Conservation (phyloP, 768 basidiomycete genomes). For the Tulasnella sp. region DNA sequence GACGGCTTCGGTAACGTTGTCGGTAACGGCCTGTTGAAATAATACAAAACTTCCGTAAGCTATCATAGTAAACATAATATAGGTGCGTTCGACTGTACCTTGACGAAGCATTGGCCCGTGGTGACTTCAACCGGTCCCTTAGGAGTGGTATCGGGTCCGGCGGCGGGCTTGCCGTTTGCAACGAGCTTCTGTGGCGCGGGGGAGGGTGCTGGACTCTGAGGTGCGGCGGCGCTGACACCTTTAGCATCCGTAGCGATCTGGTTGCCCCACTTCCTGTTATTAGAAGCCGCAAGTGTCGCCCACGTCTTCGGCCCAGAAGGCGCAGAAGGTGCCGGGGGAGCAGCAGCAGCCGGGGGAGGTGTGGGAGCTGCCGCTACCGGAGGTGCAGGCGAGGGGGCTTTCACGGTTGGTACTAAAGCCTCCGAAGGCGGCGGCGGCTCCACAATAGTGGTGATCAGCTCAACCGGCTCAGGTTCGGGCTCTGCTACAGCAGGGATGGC, state of each 20-base stretch:
- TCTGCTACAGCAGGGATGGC: slow-evolving; percentile 15
- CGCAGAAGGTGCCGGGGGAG: slow-evolving; percentile 29
- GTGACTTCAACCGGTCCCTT: slow-evolving; percentile 31
- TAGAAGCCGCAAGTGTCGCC: slow-evolving; percentile 83
- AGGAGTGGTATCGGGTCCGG: slow-evolving; percentile 24
- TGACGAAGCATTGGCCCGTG: slow-evolving; percentile 83
- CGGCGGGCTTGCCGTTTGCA: background rate
- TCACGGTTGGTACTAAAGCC: slow-evolving; percentile 20
- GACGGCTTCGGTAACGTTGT: slow-evolving; percentile 42
- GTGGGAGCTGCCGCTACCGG: slow-evolving; percentile 30
- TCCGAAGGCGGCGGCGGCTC: slow-evolving; percentile 26
- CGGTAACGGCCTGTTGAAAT: slow-evolving; percentile 52
- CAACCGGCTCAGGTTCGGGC: slow-evolving; percentile 23
- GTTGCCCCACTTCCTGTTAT: slow-evolving; percentile 73
- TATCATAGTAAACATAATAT: background rate
- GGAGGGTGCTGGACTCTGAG: slow-evolving; percentile 26
- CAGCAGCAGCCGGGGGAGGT: slow-evolving; percentile 22
- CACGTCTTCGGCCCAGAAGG: slow-evolving; percentile 63
- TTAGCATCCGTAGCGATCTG: slow-evolving; percentile 68
- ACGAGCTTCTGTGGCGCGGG: slow-evolving; percentile 15
- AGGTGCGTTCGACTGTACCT: slow-evolving; percentile 44
- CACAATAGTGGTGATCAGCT: slow-evolving; percentile 24
- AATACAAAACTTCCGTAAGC: background rate
- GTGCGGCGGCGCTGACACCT: slow-evolving; percentile 54
- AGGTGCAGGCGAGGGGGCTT: slow-evolving; percentile 27